These are phyloP conservation scores for Debaryomyces subglobosus DNA, from an alignment of 1,139 yeast species.

Conservation along the genomic window DNA sequence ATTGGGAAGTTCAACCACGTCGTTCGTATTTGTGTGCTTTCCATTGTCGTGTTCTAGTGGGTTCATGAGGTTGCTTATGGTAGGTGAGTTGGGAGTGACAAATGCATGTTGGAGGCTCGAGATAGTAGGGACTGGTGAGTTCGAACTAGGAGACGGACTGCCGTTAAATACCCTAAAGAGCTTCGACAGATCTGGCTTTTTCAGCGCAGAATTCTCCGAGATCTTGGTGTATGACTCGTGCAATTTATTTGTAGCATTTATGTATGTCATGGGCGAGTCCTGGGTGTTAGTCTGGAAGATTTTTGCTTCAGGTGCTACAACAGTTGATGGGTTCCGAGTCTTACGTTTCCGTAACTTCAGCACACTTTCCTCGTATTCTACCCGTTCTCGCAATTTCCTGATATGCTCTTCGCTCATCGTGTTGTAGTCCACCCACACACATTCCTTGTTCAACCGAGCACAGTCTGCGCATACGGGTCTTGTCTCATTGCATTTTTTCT, in stretches of 20 bases:
- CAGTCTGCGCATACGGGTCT: slow-evolving; percentile 67
- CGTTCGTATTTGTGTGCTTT: neutral
- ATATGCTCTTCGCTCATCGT: slow-evolving; percentile 33
- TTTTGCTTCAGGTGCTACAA: neutral
- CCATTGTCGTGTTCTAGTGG: neutral
- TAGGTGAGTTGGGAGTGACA: slow-evolving; percentile 15
- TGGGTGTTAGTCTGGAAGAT: neutral
- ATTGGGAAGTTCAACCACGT: neutral
- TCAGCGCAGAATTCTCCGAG: neutral
- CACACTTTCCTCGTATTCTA: slow-evolving; percentile 33
- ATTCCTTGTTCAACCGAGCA: slow-evolving; percentile 51
- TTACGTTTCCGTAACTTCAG: slow-evolving; percentile 40
- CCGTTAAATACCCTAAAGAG: neutral
- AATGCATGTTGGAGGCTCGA: neutral
- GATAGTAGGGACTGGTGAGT: neutral
- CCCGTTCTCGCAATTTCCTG: slow-evolving; percentile 25
- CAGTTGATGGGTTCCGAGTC: slow-evolving; percentile 9
- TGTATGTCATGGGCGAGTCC: neutral
- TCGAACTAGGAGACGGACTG: neutral
- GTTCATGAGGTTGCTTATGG: slow-evolving; percentile 16
- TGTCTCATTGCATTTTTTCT: slow-evolving; percentile 72
- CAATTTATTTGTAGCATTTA: neutral
- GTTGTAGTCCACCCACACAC: slow-evolving; percentile 44
- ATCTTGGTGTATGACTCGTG: neutral
- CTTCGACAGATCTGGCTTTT: neutral